Percentiles rank a stretch among this genome's conserved stretches.
Conservation (phyloP, 345 rosid genomes). For the Carallia brachiata region DNA sequence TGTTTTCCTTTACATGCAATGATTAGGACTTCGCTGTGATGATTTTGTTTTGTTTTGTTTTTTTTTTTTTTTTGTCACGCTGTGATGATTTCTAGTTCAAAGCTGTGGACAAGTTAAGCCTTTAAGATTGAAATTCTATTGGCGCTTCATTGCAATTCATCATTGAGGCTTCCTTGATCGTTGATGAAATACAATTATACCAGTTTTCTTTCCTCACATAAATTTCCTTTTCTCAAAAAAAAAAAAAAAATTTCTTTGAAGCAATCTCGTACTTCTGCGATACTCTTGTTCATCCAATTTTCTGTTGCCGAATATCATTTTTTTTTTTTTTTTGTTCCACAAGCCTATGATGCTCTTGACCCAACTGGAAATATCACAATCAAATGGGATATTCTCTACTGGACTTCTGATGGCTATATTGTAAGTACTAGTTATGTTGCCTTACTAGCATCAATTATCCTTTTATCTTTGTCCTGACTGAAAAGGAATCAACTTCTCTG, state of each 20-base stretch:
- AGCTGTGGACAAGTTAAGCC: too few species aligned
- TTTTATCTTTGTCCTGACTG: background rate
- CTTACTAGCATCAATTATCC: background rate
- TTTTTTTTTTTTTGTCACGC: too few species aligned
- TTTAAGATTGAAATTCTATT: too few species aligned
- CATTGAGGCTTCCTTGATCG: background rate
- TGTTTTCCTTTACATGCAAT: background rate
- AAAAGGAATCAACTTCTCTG: constrained; percentile 4
- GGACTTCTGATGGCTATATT: constrained; percentile 85
- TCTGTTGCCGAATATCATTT: background rate
- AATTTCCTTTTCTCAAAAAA: background rate
- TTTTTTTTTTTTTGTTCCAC: constrained; percentile 25
- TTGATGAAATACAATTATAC: background rate
- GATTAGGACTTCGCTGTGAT: too few species aligned
- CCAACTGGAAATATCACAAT: constrained; percentile 85
- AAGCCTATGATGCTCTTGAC: constrained; percentile 90
- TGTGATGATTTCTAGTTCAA: too few species aligned
- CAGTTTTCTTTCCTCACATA: background rate
- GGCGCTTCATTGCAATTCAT: too few species aligned
- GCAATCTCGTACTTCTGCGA: background rate
- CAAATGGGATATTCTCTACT: constrained; percentile 80
- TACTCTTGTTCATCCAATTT: background rate
- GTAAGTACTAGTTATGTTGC: constrained; percentile 40
- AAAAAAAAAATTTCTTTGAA: background rate
- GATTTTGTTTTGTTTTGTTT: too few species aligned